Base-by-base conservation (phyloP, 352 stramenopile genomes). In the Globisporangium recalcitrans region DNA sequence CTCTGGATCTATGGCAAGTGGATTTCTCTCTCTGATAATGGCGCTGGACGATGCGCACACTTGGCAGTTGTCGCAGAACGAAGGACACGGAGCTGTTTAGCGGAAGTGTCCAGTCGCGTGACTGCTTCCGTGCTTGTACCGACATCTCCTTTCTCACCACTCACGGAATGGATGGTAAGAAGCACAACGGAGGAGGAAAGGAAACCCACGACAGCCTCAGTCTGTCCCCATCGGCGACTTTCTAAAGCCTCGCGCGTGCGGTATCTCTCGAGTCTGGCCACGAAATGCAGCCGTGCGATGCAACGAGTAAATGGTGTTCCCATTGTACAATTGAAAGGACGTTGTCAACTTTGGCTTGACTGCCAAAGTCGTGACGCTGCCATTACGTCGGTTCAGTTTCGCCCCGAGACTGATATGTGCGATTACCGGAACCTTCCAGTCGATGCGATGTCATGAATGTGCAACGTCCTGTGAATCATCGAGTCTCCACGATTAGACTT, bases 381-480 rank as follows among this genome's bases (percentile, higher is more conserved):
- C n/a, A n/a, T n/a, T n/a, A n/a, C n/a, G n/a, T n/a, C n/a, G n/a
- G n/a, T n/a, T n/a, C n/a, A n/a, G n/a, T n/a, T n/a, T n/a, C n/a
- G n/a, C n/a, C n/a, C n/a, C n/a, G n/a, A n/a, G n/a, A n/a, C n/a
- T n/a, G n/a, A n/a, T n/a, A 27, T 52, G 10, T 2, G 27, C 47
- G 47, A 52, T 52, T 52, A 32, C 24, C 32, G 47, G 27, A 52
- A 32, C 13, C 14, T 16, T 8, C 22, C 22, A 52, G 22, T 32
- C 19, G 47, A 31, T 6, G 22, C 24, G 22, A 4, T 27, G 47
- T 32, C 19, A 32, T 24, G n/a, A n/a, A 52, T 52, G 9, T 32
- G 47, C 32, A 52, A 52, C n/a, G n/a, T n/a, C n/a, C n/a, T n/a
- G n/a, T n/a, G n/a, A n/a, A 21, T 52, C 47, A 52, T 32, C 47